Percentiles rank a stretch among this genome's conserved stretches.
phyloP scores from a whole-genome alignment of 345 rosid genomes.

The Mallotus nudiflorus region DNA sequence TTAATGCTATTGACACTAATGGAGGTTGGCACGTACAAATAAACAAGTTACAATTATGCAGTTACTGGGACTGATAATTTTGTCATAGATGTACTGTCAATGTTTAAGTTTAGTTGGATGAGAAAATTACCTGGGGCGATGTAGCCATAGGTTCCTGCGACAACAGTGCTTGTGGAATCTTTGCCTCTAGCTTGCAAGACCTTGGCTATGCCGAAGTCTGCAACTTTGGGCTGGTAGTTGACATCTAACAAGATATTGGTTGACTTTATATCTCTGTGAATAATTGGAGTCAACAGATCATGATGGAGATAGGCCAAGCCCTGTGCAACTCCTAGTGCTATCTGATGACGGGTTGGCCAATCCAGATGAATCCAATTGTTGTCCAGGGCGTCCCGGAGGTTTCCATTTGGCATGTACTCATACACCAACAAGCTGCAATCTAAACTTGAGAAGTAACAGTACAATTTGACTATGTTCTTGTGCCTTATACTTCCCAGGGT shows the following conservation, averaged over 20 bases:
- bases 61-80: too few relatives aligned
- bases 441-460: conserved; percentile 70
- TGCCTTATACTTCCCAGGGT: conserved; percentile 84
- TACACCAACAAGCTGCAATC: conserved; percentile 71
- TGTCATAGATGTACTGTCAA: too few relatives aligned
- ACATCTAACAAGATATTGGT: conserved; percentile 79
- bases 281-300: conserved; percentile 67
- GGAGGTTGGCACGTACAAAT: too few relatives aligned
- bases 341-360: conserved; percentile 87
- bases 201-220: conserved; percentile 96
- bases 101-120: conserved; percentile 2
- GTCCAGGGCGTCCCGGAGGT: conserved; percentile 87
- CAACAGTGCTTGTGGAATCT: conserved; percentile 78
- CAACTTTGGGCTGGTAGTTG: conserved; percentile 79
- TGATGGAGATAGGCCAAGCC: conserved; percentile 93
- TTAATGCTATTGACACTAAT: too few relatives aligned
- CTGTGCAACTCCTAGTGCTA: conserved; percentile 89
- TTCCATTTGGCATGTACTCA: conserved; percentile 93
- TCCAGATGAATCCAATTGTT: conserved; percentile 53
- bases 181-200: conserved; percentile 77
- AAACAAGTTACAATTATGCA: too few relatives aligned
- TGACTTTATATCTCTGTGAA: conserved; percentile 92
- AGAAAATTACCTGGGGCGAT: conserved; percentile 71
- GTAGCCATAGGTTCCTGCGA: conserved; percentile 95
- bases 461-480: conserved; percentile 85